Conservation (phyloP, 345 rosid species). For the Chamaenerion angustifolium region DNA sequence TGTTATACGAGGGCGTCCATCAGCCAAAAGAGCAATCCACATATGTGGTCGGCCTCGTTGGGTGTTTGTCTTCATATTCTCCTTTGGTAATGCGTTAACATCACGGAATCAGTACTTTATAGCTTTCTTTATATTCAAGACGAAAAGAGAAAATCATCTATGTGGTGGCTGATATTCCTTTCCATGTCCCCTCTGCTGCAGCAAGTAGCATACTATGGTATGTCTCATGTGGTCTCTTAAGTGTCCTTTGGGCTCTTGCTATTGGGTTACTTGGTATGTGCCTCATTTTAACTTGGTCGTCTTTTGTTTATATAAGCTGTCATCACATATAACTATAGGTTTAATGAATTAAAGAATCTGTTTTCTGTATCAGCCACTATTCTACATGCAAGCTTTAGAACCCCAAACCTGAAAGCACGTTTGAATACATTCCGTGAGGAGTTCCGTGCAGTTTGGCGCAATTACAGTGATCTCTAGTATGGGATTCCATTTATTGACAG, state of each 20-base stretch:
- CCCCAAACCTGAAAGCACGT: conserved; percentile 95
- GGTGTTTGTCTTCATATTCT: conserved; percentile 67
- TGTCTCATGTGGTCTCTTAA: conserved; percentile 70
- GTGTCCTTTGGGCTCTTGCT: conserved; percentile 71
- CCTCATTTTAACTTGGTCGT: background rate
- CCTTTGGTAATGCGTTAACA: conserved; percentile 33
- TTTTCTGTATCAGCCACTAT: conserved; percentile 39
- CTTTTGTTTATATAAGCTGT: conserved; percentile 6
- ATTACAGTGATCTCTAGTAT: conserved; percentile 81
- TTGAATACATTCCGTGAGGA: conserved; percentile 93
- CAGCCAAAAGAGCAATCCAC: conserved; percentile 61
- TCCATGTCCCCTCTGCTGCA: conserved; percentile 11
- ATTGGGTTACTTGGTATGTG: conserved; percentile 66
- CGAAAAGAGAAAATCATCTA: no score
- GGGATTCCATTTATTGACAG: background rate
- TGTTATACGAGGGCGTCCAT: conserved; percentile 90
- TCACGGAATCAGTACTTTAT: background rate
- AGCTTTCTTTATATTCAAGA: no score
- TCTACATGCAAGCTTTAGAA: conserved; percentile 87
- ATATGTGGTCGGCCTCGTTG: conserved; percentile 90
- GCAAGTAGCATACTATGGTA: conserved; percentile 74
- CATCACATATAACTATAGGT: background rate
- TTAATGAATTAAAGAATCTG: no score
- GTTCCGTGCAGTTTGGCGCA: conserved; percentile 95
- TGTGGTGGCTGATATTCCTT: background rate